Conservation (phyloP, 1,284 basidiomycete species). For the Cutaneotrichosporon sp. region DNA sequence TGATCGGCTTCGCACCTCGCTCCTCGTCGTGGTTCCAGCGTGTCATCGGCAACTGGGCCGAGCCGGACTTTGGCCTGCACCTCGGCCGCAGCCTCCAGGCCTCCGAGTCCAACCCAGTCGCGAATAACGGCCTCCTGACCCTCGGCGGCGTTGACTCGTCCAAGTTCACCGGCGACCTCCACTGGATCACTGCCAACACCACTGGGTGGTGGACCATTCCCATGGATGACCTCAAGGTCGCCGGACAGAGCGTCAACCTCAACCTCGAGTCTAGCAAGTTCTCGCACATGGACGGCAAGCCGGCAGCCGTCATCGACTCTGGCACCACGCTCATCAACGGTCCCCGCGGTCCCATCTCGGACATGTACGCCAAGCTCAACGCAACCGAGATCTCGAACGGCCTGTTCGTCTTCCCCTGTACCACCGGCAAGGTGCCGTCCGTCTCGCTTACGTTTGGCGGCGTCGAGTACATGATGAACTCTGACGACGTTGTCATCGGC, state of each 20-base stretch:
- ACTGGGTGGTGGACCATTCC: slow-evolving; percentile 12
- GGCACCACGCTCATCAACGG: slow-evolving; percentile 17
- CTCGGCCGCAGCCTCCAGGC: slow-evolving; percentile 58
- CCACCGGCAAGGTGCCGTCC: neutral
- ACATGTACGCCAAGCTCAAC: slow-evolving; percentile 15
- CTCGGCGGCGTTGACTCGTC: slow-evolving; percentile 15
- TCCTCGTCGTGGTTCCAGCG: slow-evolving; percentile 11
- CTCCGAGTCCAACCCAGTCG: neutral
- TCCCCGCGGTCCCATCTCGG: slow-evolving; percentile 1
- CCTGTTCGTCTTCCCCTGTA: slow-evolving; percentile 4
- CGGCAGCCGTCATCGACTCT: slow-evolving; percentile 13
- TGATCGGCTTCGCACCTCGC: slow-evolving; percentile 10
- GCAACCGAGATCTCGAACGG: slow-evolving; percentile 8
- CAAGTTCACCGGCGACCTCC: slow-evolving; percentile 11
- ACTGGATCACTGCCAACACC: slow-evolving; percentile 10
- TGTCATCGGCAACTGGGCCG: slow-evolving; percentile 56
- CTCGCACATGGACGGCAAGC: slow-evolving; percentile 6
- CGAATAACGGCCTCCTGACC: slow-evolving; percentile 8
- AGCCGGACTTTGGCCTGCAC: slow-evolving; percentile 72
- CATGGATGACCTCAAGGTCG: slow-evolving; percentile 13
- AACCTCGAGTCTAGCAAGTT: neutral
- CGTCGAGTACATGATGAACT: slow-evolving; percentile 14
- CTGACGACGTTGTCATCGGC: slow-evolving; percentile 8
- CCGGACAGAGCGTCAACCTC: neutral
- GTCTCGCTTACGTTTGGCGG: slow-evolving; percentile 18